A percentile compares a stretch with the other conserved stretches of the same genome.
These are phyloP conservation scores for Alnus glutinosa DNA, from an alignment of 306 rosid genomes.

Conservation along the genomic window DNA sequence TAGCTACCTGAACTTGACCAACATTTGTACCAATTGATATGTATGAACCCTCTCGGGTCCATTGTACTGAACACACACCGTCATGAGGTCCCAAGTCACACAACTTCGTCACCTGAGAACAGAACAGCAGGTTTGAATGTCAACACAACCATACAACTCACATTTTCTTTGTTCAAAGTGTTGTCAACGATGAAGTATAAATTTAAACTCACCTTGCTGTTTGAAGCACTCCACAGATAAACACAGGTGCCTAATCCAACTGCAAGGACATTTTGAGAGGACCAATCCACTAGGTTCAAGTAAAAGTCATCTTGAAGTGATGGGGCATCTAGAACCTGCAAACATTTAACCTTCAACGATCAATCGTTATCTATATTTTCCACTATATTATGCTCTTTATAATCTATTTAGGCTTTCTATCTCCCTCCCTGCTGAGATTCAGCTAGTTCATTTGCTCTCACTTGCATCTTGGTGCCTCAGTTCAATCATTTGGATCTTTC, in stretches of 20 bases:
- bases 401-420: background rate
- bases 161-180: background rate
- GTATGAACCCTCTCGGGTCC: conserved; percentile 96
- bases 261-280: conserved; percentile 93
- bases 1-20: conserved; percentile 95
- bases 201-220: conserved; percentile 65
- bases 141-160: background rate
- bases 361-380: conserved; percentile 14
- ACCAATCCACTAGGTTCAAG: conserved; percentile 98
- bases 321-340: conserved; percentile 97
- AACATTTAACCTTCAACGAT: conserved; percentile 8
- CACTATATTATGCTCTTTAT: background rate
- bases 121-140: background rate
- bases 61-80: conserved; percentile 93
- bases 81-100: conserved; percentile 98
- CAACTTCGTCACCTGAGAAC: conserved; percentile 78
- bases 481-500: background rate
- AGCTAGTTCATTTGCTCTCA: background rate
- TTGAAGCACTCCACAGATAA: conserved; percentile 95
- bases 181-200: background rate
- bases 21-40: conserved; percentile 84
- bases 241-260: conserved; percentile 95
- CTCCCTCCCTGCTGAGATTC: conserved; percentile 3
- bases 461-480: background rate
- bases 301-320: conserved; percentile 99